phyloP scores from a whole-genome alignment of 1,284 basidiomycete genomes.

The Cutaneotrichosporon cutaneum region DNA sequence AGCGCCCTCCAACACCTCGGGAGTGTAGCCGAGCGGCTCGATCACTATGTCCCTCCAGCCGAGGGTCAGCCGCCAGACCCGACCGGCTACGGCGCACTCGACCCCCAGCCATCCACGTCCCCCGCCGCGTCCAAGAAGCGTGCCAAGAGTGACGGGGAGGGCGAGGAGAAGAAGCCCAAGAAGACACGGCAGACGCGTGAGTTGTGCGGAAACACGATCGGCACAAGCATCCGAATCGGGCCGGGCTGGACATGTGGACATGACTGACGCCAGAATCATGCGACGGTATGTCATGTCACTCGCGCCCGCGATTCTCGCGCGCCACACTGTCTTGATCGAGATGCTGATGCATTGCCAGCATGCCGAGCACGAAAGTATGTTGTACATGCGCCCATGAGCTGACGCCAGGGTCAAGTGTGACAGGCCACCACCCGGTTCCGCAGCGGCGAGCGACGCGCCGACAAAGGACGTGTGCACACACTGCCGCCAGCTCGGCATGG shows the following conservation, averaged over 20 bases:
- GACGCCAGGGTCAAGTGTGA: constrained; percentile 47
- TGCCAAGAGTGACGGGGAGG: neutral
- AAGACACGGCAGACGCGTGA: constrained; percentile 49
- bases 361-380: constrained; percentile 49
- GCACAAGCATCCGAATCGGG: neutral
- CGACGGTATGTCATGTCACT: constrained; percentile 47
- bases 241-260: neutral
- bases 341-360: constrained; percentile 29
- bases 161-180: constrained; percentile 35
- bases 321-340: neutral
- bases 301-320: neutral
- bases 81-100: neutral
- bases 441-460: constrained; percentile 10
- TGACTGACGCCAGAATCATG: constrained; percentile 36
- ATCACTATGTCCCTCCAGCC: neutral
- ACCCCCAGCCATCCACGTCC: neutral
- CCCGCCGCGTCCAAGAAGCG: constrained; percentile 12
- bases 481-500: constrained; percentile 73
- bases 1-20: constrained; percentile 10
- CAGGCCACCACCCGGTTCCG: constrained; percentile 39
- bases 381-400: neutral
- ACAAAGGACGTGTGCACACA: constrained; percentile 55
- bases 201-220: constrained; percentile 18
- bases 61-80: neutral
- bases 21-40: constrained; percentile 1